Evolutionary conservation across 108 stramenopile genomes (phyloP).

Genomic region (Mayamaea pseudoterrestris): DNA sequence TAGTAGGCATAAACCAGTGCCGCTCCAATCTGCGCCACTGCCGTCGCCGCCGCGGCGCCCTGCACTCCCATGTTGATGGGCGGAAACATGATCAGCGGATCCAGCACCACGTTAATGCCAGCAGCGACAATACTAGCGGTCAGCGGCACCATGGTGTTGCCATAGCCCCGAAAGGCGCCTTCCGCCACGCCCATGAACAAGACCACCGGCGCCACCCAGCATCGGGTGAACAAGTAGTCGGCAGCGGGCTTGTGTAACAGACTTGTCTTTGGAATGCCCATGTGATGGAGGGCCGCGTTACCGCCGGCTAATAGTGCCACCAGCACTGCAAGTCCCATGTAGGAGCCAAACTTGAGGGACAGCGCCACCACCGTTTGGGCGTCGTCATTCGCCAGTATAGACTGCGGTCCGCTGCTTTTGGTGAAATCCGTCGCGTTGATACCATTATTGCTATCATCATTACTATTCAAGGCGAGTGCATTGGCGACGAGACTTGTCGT

Average conservation of each 20-base stretch:
- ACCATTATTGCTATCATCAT: constrained; percentile 14
- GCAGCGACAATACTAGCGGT: constrained; percentile 40
- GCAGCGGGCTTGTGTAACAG: constrained; percentile 25
- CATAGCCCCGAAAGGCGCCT: constrained; percentile 67
- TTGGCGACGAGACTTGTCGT: constrained; percentile 53
- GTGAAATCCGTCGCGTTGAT: no score
- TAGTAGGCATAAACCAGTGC: constrained; percentile 22
- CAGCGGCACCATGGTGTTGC: constrained; percentile 58
- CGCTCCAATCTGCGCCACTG: constrained; percentile 33
- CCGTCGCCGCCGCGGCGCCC: constrained; percentile 76
- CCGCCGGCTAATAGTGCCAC: constrained; percentile 11
- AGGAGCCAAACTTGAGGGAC: constrained; percentile 24
- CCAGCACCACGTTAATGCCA: constrained; percentile 46
- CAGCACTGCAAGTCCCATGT: constrained; percentile 24
- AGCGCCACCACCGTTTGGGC: constrained; percentile 11
- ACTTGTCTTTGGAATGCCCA: constrained; percentile 38
- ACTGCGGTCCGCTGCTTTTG: no score
- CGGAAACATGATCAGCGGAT: constrained; percentile 70
- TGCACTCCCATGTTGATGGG: constrained; percentile 34
- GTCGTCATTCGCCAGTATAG: no score
- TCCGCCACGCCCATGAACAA: constrained; percentile 53
- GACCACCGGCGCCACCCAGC: constrained; percentile 55
- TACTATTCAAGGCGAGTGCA: constrained; percentile 3
- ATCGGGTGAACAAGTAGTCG: constrained; percentile 38
- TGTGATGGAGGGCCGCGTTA: constrained; percentile 27